Conservation (phyloP, 768 basidiomycete species). For the Kwoniella mangroviensis region DNA sequence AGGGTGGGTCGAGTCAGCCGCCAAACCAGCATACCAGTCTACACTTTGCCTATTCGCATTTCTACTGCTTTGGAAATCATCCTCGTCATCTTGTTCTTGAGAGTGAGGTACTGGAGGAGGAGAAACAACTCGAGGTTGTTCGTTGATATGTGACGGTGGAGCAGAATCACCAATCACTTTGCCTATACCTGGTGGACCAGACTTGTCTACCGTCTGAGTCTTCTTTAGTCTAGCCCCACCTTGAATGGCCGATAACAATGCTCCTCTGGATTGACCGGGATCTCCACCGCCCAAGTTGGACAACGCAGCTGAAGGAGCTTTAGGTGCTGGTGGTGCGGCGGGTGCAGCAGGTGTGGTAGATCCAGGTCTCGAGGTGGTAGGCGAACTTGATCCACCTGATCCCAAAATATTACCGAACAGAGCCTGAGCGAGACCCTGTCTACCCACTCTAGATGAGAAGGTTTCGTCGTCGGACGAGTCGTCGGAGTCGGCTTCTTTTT, state of each 20-base stretch:
- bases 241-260: conserved; percentile 78
- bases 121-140: conserved; percentile 55
- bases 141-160: conserved; percentile 72
- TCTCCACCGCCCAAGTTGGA: conserved; percentile 60
- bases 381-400: conserved; percentile 33
- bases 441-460: conserved; percentile 66
- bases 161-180: conserved; percentile 73
- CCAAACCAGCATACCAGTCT: conserved; percentile 88
- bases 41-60: conserved; percentile 74
- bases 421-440: conserved; percentile 74
- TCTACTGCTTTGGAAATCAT: conserved; percentile 18
- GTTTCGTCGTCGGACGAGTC: conserved; percentile 77
- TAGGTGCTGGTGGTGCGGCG: conserved; percentile 53
- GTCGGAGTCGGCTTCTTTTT: conserved; percentile 65
- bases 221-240: conserved; percentile 72
- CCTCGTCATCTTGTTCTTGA: conserved; percentile 26
- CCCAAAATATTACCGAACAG: conserved; percentile 73
- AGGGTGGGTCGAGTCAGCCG: conserved; percentile 65
- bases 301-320: conserved; percentile 60
- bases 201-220: conserved; percentile 81
- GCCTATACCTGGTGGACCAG: conserved; percentile 63
- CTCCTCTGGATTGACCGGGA: conserved; percentile 60
- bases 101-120: conserved; percentile 57
- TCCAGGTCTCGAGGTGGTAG: conserved; percentile 51
- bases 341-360: conserved; percentile 48